phyloP scores from a whole-genome alignment of 176 grass and related monocot genomes.

The Aechmea fasciata region DNA sequence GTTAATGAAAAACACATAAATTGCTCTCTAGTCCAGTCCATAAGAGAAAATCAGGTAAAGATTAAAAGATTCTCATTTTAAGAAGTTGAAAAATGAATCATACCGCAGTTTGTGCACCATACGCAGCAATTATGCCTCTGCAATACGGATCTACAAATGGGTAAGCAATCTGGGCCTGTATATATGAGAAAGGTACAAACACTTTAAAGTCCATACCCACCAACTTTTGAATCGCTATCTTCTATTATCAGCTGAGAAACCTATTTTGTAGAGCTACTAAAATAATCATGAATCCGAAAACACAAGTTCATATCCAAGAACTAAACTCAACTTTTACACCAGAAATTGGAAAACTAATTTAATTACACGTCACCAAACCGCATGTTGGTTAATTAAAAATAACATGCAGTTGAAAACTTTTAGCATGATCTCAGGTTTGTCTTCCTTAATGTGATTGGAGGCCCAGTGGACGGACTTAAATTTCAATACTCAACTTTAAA shows the following conservation, averaged over 20 bases:
- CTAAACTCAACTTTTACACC: too few species aligned
- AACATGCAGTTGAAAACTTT: too few species aligned
- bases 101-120: constrained; percentile 19
- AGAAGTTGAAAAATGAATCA: not conserved
- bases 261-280: too few species aligned
- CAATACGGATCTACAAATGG: constrained; percentile 21
- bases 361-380: too few species aligned
- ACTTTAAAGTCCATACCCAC: not conserved
- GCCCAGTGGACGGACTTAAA: not conserved
- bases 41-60: not conserved
- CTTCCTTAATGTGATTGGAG: too few species aligned
- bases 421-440: too few species aligned
- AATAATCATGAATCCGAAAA: not conserved
- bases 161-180: constrained; percentile 15
- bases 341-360: too few species aligned
- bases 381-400: too few species aligned
- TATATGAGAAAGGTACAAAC: not conserved
- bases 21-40: not conserved
- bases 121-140: constrained; percentile 16
- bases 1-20: not conserved
- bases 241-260: not conserved
- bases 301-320: too few species aligned
- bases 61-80: not conserved
- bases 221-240: not conserved
- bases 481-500: not conserved